phyloP scores from a whole-genome alignment of 2,329 filamentous ascomycete genomes.

The Diplodia sapinea region DNA sequence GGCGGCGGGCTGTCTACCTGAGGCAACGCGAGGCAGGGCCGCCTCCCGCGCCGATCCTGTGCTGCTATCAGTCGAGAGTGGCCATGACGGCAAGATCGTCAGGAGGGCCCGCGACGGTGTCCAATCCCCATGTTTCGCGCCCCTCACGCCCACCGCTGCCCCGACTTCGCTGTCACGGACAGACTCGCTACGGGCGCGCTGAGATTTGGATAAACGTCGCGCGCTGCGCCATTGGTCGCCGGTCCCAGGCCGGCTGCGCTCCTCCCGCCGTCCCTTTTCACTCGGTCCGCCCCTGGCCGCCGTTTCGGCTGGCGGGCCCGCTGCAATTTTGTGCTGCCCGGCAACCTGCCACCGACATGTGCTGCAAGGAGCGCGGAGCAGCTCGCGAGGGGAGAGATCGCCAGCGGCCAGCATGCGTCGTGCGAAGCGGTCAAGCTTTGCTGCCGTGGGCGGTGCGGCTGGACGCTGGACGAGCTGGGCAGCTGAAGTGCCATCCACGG shows the following conservation, averaged over 20 bases:
- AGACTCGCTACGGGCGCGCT: conserved; percentile 15
- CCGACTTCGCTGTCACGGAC: conserved; percentile 12
- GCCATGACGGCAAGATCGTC: conserved; percentile 27
- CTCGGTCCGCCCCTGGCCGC: conserved; percentile 27
- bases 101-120: conserved; percentile 13
- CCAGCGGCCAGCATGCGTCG: not conserved
- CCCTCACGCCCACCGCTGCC: conserved; percentile 19
- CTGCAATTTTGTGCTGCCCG: conserved; percentile 17
- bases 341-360: conserved; percentile 10
- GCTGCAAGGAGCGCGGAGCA: conserved; percentile 15
- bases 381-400: conserved; percentile 14
- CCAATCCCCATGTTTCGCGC: conserved; percentile 28
- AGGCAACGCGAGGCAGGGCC: conserved; percentile 18
- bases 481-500: not conserved
- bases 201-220: conserved; percentile 28
- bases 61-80: conserved; percentile 3
- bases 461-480: not conserved
- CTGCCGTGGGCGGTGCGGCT: conserved; percentile 7
- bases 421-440: conserved; percentile 18
- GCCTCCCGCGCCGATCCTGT: conserved; percentile 23
- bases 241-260: conserved; percentile 4
- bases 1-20: conserved; percentile 16
- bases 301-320: conserved; percentile 26
- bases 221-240: conserved; percentile 13
- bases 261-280: conserved; percentile 24